A percentile compares a stretch with the other conserved stretches of the same genome.
phyloP scores from a whole-genome alignment of 805 yeast species.

The Barnettozyma pratensis region DNA sequence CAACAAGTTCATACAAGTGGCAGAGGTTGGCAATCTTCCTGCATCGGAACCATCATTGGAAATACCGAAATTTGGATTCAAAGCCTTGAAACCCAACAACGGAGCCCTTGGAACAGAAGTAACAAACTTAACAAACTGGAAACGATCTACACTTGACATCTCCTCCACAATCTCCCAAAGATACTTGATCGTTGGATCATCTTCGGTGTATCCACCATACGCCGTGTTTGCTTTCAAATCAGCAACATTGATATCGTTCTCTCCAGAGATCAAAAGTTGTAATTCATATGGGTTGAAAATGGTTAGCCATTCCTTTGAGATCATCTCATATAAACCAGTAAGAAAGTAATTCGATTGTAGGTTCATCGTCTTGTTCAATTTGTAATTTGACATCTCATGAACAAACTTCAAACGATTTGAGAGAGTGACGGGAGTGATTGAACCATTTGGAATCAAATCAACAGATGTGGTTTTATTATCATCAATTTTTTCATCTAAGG shows the following conservation, averaged over 20 bases:
- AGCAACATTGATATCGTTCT: slow-evolving; percentile 58
- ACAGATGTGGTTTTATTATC: slow-evolving; percentile 33
- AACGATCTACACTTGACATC: slow-evolving; percentile 55
- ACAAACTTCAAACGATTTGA: slow-evolving; percentile 67
- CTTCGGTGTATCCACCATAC: slow-evolving; percentile 56
- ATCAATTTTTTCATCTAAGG: slow-evolving; percentile 46
- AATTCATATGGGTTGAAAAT: slow-evolving; percentile 84
- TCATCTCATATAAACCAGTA: slow-evolving; percentile 63
- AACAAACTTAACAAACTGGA: slow-evolving; percentile 74
- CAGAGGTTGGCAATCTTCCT: slow-evolving; percentile 70
- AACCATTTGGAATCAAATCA: slow-evolving; percentile 61
- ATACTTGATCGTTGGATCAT: slow-evolving; percentile 52
- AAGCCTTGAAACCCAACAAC: slow-evolving; percentile 71
- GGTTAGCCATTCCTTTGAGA: slow-evolving; percentile 69
- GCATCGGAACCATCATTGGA: slow-evolving; percentile 53
- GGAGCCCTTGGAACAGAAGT: slow-evolving; percentile 94
- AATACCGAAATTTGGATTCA: slow-evolving; percentile 78
- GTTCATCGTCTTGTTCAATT: slow-evolving; percentile 58
- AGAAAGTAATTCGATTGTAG: slow-evolving; percentile 59
- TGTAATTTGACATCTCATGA: slow-evolving; percentile 72
- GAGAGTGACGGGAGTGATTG: slow-evolving; percentile 46
- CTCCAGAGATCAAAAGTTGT: slow-evolving; percentile 76
- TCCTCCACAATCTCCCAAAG: slow-evolving; percentile 79
- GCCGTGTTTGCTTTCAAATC: slow-evolving; percentile 63
- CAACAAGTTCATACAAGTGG: slow-evolving; percentile 87